Base-by-base conservation (phyloP, 2,329 filamentous ascomycete species). In the Dactylellina drechsleri region DNA sequence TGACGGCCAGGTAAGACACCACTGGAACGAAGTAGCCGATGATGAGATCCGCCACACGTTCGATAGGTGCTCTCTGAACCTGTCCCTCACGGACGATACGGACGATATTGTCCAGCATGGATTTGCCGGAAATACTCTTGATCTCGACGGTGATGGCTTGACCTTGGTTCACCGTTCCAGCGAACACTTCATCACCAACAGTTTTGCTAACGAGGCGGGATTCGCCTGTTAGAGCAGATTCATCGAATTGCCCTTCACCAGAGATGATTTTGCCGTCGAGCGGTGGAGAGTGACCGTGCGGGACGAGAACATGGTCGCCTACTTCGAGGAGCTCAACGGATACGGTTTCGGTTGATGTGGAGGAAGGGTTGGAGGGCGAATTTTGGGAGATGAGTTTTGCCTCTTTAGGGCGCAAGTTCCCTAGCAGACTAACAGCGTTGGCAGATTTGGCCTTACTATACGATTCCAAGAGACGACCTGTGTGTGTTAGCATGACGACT, bases 401-500 rank as follows among this genome's bases (percentile, higher is more conserved):
- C 61, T 91, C 91, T 0, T 87, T 89, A 0, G 93, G 93, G 15
- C 92, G 87, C 36, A 97, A 85, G 76, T 90, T 92, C 1, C 90
- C 90, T 3, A 97, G 84, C 75, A 91, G 89, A 40, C 91, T 88
- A 1, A 97, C 90, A 0, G 93, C 93, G 81, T 96, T 91, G 0
- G 93, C 93, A 0, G 93, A 92, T 79, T 91, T 94, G 0, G 92
- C 90, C 82, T 97, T 97, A 85, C 91, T 96, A 83, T 95, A 96
- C 0, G 92, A 90, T 83, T 97, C 94, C 12, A 93, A 88, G 56
- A 91, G 86, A n/a, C 90, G 85, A 0, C 90, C 89, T 36, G 86
- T 81, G 13, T 71, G 76, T 72, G 31, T 78, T 76, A 77, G 72
- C 12, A 65, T 23, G 47, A 52, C 20, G 8, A 31, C 43, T 10